phyloP scores from a whole-genome alignment of 306 rosid genomes.

The Prunus mume region DNA sequence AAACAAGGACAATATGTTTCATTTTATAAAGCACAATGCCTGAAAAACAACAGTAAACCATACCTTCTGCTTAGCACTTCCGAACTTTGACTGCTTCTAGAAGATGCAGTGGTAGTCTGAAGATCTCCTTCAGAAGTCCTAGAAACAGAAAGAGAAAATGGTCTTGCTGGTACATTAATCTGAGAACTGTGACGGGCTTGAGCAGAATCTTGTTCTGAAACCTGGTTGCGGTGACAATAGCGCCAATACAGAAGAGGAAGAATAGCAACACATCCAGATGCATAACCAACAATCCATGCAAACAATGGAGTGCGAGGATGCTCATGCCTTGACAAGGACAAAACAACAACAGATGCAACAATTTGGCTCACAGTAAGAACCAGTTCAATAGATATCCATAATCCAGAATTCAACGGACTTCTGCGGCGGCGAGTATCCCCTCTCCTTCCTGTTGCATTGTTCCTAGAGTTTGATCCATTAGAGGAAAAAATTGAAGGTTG shows the following conservation, averaged over 20 bases:
- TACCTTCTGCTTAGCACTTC: slow-evolving; percentile 64
- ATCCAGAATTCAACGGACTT: slow-evolving; percentile 87
- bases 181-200: slow-evolving; percentile 76
- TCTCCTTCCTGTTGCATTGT: slow-evolving; percentile 54
- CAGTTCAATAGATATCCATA: slow-evolving; percentile 92
- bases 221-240: slow-evolving; percentile 68
- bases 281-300: slow-evolving; percentile 89
- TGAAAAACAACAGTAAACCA: slow-evolving; percentile 30
- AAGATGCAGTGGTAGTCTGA: slow-evolving; percentile 42
- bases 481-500: slow-evolving; percentile 45
- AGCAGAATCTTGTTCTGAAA: slow-evolving; percentile 61
- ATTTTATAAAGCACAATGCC: slow-evolving; percentile 4
- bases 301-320: slow-evolving; percentile 77
- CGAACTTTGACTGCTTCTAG: slow-evolving; percentile 54
- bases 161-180: slow-evolving; percentile 63
- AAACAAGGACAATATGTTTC: not conserved
- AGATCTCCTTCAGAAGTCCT: slow-evolving; percentile 64
- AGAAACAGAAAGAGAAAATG: slow-evolving; percentile 57
- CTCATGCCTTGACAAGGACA: slow-evolving; percentile 78
- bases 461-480: slow-evolving; percentile 63
- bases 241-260: slow-evolving; percentile 97
- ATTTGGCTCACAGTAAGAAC: slow-evolving; percentile 81
- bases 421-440: slow-evolving; percentile 74
- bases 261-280: slow-evolving; percentile 86
- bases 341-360: slow-evolving; percentile 70